Percentiles rank a stretch among this genome's conserved stretches.
Evolutionary conservation across 768 basidiomycete genomes (phyloP).

Genomic region (Strobilomyces confusus): DNA sequence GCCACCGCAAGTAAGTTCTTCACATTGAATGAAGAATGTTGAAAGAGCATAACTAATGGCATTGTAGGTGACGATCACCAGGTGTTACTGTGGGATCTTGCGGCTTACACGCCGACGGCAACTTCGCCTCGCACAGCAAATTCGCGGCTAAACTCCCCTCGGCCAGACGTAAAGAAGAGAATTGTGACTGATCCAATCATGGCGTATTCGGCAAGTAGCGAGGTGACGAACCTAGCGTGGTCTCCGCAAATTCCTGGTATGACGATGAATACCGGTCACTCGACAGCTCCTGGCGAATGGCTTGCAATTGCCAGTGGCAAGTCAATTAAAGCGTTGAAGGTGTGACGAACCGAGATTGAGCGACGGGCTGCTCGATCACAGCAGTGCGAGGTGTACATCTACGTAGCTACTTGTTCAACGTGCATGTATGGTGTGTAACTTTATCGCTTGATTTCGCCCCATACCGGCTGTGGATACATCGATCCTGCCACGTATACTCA

Average conservation of each 20-base stretch:
- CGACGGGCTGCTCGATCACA: not conserved
- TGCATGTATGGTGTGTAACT: not conserved
- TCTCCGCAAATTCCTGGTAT: conserved; percentile 79
- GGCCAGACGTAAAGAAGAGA: conserved; percentile 76
- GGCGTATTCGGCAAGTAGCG: conserved; percentile 74
- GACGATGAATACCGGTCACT: conserved; percentile 70
- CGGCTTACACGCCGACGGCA: conserved; percentile 54
- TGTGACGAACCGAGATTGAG: conserved; percentile 38
- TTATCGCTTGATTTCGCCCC: not conserved
- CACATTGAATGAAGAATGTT: not conserved
- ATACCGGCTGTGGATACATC: too few relatives aligned
- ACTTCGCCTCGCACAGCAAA: conserved; percentile 67
- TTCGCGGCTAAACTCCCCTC: conserved; percentile 73
- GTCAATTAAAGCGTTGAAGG: conserved; percentile 76
- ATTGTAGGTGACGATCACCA: conserved; percentile 86
- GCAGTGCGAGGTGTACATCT: not conserved
- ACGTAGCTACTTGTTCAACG: not conserved
- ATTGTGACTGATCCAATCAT: conserved; percentile 74
- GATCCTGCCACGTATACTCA: not conserved
- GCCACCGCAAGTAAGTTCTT: conserved; percentile 76
- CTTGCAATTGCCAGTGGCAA: conserved; percentile 81
- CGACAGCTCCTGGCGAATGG: conserved; percentile 80
- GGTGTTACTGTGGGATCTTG: conserved; percentile 89
- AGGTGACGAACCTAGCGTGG: conserved; percentile 86
- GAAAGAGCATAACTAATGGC: not conserved